Percentiles rank a stretch among this genome's conserved stretches.
Evolutionary conservation across 1,284 basidiomycete genomes (phyloP).

Genomic region (Cutaneotrichosporon cyanovorans): DNA sequence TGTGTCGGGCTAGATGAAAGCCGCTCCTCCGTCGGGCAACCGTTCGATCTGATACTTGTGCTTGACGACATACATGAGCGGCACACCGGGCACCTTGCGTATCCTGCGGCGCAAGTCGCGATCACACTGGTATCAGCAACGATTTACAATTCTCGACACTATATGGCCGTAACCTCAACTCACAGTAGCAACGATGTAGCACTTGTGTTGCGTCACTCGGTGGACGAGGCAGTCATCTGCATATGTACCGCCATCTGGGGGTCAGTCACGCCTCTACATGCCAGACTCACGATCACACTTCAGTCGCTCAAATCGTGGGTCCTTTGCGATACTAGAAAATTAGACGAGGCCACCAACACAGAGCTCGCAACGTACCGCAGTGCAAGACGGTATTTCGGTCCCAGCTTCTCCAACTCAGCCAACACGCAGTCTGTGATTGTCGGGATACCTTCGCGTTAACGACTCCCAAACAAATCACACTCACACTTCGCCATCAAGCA

Average conservation of each 20-base stretch:
- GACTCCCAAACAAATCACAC: constrained; percentile 31
- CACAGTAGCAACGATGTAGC: constrained; percentile 89
- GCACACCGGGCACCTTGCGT: constrained; percentile 86
- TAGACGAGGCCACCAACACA: not conserved
- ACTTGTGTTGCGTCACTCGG: constrained; percentile 87
- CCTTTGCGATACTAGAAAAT: constrained; percentile 72
- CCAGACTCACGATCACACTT: constrained; percentile 55
- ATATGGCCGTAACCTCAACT: constrained; percentile 17
- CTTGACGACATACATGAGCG: constrained; percentile 91
- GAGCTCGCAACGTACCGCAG: constrained; percentile 58
- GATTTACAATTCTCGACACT: not conserved
- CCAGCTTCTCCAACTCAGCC: constrained; percentile 95
- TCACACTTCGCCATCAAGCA: constrained; percentile 97
- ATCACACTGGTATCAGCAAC: constrained; percentile 57
- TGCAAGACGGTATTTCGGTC: constrained; percentile 90
- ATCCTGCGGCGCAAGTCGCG: constrained; percentile 84
- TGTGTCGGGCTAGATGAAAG: constrained; percentile 18
- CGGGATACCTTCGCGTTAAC: constrained; percentile 66
- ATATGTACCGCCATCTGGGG: constrained; percentile 74
- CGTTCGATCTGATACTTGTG: constrained; percentile 86
- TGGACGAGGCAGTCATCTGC: constrained; percentile 98
- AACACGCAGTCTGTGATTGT: constrained; percentile 98
- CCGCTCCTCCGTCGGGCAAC: constrained; percentile 58
- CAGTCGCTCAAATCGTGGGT: constrained; percentile 91
- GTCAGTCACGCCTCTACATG: not conserved